These are phyloP conservation scores for Candida nonsorbophila DNA, from an alignment of 805 yeast genomes.

Conservation along the genomic window DNA sequence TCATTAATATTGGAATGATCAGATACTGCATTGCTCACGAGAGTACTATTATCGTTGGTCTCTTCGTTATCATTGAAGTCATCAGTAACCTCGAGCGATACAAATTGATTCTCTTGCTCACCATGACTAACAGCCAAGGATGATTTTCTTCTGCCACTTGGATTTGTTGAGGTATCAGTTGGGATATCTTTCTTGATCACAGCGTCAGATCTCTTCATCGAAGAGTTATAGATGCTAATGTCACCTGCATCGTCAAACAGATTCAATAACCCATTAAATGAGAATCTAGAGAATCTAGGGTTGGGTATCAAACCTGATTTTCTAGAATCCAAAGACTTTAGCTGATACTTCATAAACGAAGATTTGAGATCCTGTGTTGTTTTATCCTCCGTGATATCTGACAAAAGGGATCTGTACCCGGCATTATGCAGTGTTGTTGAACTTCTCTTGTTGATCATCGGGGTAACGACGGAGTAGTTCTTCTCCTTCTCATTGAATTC, in stretches of 20 bases:
- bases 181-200: constrained; percentile 7
- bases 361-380: too few species aligned
- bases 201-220: constrained; percentile 4
- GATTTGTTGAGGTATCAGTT: constrained; percentile 4
- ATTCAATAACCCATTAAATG: constrained; percentile 32
- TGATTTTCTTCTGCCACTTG: too few species aligned
- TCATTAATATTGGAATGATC: constrained; percentile 1
- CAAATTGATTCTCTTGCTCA: neutral
- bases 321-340: too few species aligned
- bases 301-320: constrained; percentile 40
- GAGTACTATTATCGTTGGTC: constrained; percentile 8
- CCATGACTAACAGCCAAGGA: constrained; percentile 2
- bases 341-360: too few species aligned
- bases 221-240: constrained; percentile 1
- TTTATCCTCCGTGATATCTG: too few species aligned
- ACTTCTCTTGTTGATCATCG: too few species aligned
- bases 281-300: constrained; percentile 37
- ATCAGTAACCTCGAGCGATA: constrained; percentile 7
- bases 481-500: constrained; percentile 3
- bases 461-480: too few species aligned
- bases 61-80: constrained; percentile 12
- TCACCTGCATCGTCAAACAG: constrained; percentile 4
- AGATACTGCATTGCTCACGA: constrained; percentile 8
- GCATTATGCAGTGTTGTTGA: too few species aligned
- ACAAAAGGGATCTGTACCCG: too few species aligned